A percentile compares a stretch with the other conserved stretches of the same genome.
phyloP scores from a whole-genome alignment of 805 yeast genomes.

The Candida koratica region DNA sequence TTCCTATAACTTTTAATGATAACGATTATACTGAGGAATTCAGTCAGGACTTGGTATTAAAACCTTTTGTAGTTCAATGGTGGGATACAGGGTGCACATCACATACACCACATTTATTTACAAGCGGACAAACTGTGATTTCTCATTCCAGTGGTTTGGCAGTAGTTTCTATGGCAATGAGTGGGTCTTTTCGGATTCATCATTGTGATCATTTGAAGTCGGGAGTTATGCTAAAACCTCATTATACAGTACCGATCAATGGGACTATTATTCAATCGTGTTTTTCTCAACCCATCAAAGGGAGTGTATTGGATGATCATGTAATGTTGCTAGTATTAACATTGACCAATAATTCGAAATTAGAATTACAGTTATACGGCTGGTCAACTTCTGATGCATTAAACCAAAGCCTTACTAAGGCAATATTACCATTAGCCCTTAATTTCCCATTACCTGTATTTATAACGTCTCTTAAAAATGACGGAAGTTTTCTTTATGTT shows the following conservation, averaged over 20 bases:
- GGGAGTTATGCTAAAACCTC: constrained; percentile 36
- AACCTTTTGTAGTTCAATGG: constrained; percentile 50
- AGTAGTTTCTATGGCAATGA: constrained; percentile 35
- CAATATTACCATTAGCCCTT: constrained; percentile 39
- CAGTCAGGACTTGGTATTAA: constrained; percentile 20
- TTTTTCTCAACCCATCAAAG: constrained; percentile 35
- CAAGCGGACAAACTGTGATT: constrained; percentile 26
- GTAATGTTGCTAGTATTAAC: constrained; percentile 32
- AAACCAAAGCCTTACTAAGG: constrained; percentile 27
- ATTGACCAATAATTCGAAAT: constrained; percentile 35
- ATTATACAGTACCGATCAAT: constrained; percentile 38
- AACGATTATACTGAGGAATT: constrained; percentile 18
- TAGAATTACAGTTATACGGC: constrained; percentile 34
- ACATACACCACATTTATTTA: constrained; percentile 15
- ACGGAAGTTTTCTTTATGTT: constrained; percentile 38
- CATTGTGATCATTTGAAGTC: constrained; percentile 31
- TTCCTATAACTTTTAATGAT: constrained; percentile 29
- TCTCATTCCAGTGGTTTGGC: constrained; percentile 39
- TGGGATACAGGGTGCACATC: constrained; percentile 31
- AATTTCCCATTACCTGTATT: constrained; percentile 42
- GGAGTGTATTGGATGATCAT: constrained; percentile 23
- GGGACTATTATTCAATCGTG: constrained; percentile 42
- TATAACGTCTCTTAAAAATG: constrained; percentile 35
- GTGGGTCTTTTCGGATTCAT: constrained; percentile 35
- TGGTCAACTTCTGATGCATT: constrained; percentile 39